Evolutionary conservation across 1,139 yeast genomes (phyloP), one percentile per base, ranked within the genome.

Genomic region (Candida sanyaensis): DNA sequence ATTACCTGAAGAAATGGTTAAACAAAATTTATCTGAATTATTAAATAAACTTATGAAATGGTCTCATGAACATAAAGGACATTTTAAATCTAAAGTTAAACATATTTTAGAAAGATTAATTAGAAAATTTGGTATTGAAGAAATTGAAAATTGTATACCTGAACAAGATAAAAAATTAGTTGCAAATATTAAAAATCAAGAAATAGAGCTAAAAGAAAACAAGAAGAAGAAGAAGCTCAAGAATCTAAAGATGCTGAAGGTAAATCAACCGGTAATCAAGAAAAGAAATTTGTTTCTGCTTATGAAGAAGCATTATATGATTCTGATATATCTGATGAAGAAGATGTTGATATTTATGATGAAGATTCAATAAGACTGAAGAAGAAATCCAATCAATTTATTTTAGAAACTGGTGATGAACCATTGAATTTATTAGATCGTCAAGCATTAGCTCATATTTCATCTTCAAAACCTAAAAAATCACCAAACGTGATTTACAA

Each of bases 1-100:
- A 12, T 78, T 93, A 50, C 97, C 98, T 6, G 87, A 82, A 55
- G 96, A 88, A 26, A 65, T 86, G 57, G 84, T 93, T 46, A 80
- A 79, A 59, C 78, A 84, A 8, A 84, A 86, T 57, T 78, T 95
- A 60, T 74, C 77, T 41, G 84, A 80, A 24, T 71, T 93, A 48
- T 74, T 93, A 49, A 74, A 79, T 36, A 86, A 88, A 59, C 77
- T 93, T 59, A 77, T 93, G 80, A 84, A 84, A 55, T 92, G 98
- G 96, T 89, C 97, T 38, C 96, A 90, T 65, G 98, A 91, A 65
- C 97, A 92, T 69, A 89, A 89, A 61, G 96, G 96, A 37, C 97
- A 91, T 62, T 92, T 95, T 78, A 90, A 89, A 65, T 81, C 91
- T 28, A 92, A 89, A 68, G 95, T 93, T 39, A 90, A 90, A 71